Conservation (phyloP, 768 basidiomycete genomes). For the Lepiota venenata region DNA sequence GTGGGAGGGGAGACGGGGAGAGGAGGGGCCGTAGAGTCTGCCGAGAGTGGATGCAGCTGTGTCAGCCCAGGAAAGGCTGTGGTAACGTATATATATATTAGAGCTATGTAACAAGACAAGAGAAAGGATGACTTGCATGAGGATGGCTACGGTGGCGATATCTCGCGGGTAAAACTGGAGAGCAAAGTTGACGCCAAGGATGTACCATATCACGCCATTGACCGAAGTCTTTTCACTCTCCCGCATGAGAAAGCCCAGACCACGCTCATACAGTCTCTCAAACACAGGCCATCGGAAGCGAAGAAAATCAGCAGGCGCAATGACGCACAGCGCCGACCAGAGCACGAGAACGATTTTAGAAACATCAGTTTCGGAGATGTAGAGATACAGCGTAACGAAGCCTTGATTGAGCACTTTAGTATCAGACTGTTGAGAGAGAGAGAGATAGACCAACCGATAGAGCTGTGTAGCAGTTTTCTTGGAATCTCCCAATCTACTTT, state of each 20-base stretch:
- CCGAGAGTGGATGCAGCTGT: constrained; percentile 92
- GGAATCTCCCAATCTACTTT: constrained; percentile 89
- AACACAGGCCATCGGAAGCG: constrained; percentile 65
- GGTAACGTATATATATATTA: too few relatives aligned
- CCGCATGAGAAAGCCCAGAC: constrained; percentile 83
- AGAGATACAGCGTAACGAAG: constrained; percentile 41
- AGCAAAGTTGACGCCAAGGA: constrained; percentile 79
- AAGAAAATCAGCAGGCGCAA: constrained; percentile 72
- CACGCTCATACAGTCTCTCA: constrained; percentile 65
- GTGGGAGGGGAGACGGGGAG: constrained; percentile 45
- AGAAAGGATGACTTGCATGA: constrained; percentile 62
- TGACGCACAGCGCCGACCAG: constrained; percentile 60
- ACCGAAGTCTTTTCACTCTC: constrained; percentile 78
- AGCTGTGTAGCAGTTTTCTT: constrained; percentile 81
- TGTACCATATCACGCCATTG: constrained; percentile 91
- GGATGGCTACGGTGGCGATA: constrained; percentile 83
- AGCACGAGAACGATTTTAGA: constrained; percentile 61
- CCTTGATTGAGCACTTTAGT: too few relatives aligned
- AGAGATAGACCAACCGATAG: constrained; percentile 62
- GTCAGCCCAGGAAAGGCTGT: constrained; percentile 92
- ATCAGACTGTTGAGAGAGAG: too few relatives aligned
- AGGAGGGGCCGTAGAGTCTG: constrained; percentile 73
- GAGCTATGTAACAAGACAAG: too few relatives aligned
- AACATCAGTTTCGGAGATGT: constrained; percentile 53
- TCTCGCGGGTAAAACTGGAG: constrained; percentile 78